These are phyloP conservation scores for Pythium brachiatum DNA, from an alignment of 352 stramenopile genomes.

Conservation along the genomic window DNA sequence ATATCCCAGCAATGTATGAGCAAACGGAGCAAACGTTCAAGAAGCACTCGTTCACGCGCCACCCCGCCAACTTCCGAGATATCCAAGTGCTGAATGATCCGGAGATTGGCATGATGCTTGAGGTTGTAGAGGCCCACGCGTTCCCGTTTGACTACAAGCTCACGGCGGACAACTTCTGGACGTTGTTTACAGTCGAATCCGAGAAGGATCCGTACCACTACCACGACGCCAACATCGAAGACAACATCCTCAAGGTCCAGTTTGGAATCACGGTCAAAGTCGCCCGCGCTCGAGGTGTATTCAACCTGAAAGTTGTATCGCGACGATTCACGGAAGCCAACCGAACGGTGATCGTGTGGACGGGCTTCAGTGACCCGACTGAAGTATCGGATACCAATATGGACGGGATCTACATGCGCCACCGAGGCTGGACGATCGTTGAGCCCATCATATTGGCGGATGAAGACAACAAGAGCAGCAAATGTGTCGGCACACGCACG, in stretches of 20 bases:
- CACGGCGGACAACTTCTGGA: conserved; percentile 7
- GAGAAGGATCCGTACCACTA: conserved; percentile 17
- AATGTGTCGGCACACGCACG: conserved; percentile 3
- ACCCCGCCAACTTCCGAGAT: conserved; percentile 9
- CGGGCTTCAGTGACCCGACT: conserved; percentile 9
- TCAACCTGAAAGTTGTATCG: conserved; percentile 13
- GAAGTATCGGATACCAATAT: conserved; percentile 20
- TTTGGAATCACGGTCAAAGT: conserved; percentile 7
- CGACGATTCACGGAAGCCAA: conserved; percentile 8
- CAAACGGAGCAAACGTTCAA: background rate
- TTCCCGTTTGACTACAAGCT: conserved; percentile 17
- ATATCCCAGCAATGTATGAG: background rate
- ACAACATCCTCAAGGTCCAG: conserved; percentile 13
- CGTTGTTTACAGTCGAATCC: conserved; percentile 1
- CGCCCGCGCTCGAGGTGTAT: background rate
- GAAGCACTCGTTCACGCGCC: conserved; percentile 2
- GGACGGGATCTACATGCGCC: conserved; percentile 20
- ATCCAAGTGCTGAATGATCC: conserved; percentile 17
- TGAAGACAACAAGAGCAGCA: background rate
- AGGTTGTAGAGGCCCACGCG: conserved; percentile 10
- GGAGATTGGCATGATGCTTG: conserved; percentile 12
- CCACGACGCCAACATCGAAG: conserved; percentile 16
- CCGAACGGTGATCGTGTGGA: conserved; percentile 20
- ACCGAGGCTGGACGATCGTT: conserved; percentile 17
- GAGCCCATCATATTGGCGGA: background rate